These are phyloP conservation scores for Epicoccum nigrum DNA, from an alignment of 2,329 filamentous ascomycete genomes.

Conservation along the genomic window DNA sequence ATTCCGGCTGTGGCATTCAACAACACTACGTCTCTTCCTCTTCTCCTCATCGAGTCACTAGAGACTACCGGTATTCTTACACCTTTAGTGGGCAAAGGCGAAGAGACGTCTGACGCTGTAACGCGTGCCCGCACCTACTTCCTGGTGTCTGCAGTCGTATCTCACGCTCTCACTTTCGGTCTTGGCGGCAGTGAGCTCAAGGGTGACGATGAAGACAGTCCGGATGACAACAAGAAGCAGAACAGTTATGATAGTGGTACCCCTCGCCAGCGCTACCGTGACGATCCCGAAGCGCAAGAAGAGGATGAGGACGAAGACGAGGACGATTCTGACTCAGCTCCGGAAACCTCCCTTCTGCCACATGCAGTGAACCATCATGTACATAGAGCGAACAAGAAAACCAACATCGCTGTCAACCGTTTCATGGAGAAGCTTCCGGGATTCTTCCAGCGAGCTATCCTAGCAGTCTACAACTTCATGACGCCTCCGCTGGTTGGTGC, in stretches of 20 bases:
- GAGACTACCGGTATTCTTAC: conserved; percentile 63
- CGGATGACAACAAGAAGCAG: conserved; percentile 38
- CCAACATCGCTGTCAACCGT: conserved; percentile 26
- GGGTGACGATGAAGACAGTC: conserved; percentile 47
- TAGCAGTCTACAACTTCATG: conserved; percentile 58
- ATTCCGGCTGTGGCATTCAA: conserved; percentile 63
- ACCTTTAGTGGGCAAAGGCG: conserved; percentile 53
- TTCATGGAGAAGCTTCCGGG: conserved; percentile 36
- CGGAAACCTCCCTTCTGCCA: conserved; percentile 59
- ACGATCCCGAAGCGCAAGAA: conserved; percentile 24
- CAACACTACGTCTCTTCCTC: conserved; percentile 62
- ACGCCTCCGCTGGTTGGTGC: conserved; percentile 69
- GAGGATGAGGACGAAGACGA: conserved; percentile 30
- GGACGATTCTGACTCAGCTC: conserved; percentile 32
- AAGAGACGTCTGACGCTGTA: conserved; percentile 56
- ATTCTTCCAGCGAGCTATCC: conserved; percentile 49
- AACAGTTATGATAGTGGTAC: conserved; percentile 7
- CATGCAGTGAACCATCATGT: conserved; percentile 45
- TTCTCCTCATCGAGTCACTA: conserved; percentile 60
- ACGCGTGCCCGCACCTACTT: conserved; percentile 70
- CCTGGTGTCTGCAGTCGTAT: conserved; percentile 68
- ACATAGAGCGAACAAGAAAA: conserved; percentile 41
- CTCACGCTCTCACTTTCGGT: conserved; percentile 68
- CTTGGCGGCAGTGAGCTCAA: conserved; percentile 66
- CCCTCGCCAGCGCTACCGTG: conserved; percentile 12